These are phyloP conservation scores for Puccinia polysora DNA, from an alignment of 1,284 basidiomycete species.

Conservation along the genomic window DNA sequence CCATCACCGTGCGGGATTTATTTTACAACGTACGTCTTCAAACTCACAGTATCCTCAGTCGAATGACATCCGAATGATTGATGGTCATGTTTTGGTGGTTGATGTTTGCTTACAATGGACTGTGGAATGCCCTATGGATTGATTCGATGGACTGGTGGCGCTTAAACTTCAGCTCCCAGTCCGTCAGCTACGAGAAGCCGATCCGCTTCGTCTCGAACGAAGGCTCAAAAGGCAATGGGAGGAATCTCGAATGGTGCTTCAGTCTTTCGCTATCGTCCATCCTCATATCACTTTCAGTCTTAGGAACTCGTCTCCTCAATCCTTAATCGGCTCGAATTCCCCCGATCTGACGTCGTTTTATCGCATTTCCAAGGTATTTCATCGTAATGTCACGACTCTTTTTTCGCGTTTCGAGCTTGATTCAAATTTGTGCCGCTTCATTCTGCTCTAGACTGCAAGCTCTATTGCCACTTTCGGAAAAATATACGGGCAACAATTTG, in stretches of 20 bases:
- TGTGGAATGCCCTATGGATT: no score
- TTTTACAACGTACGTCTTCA: slow-evolving; percentile 29
- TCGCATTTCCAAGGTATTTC: slow-evolving; percentile 15
- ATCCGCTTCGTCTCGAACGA: background rate
- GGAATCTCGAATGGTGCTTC: slow-evolving; percentile 2
- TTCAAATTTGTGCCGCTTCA: background rate
- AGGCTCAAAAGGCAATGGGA: slow-evolving; percentile 27
- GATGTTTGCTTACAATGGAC: no score
- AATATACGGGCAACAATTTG: slow-evolving; percentile 26
- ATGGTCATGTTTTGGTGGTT: no score
- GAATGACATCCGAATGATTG: background rate
- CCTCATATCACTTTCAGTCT: slow-evolving; percentile 34
- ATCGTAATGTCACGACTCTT: background rate
- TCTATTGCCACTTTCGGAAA: slow-evolving; percentile 28
- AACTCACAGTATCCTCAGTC: background rate
- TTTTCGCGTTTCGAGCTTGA: background rate
- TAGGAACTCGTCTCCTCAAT: slow-evolving; percentile 19
- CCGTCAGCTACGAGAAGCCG: slow-evolving; percentile 1
- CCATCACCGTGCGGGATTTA: slow-evolving; percentile 21
- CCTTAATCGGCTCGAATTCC: background rate
- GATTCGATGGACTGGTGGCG: background rate
- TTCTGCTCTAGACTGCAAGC: slow-evolving; percentile 3
- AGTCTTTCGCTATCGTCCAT: slow-evolving; percentile 29
- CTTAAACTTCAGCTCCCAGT: slow-evolving; percentile 19
- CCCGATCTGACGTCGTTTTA: slow-evolving; percentile 6